Evolutionary conservation across 2,329 filamentous ascomycete species (phyloP).

Genomic region (Colletotrichum cordylinicola): DNA sequence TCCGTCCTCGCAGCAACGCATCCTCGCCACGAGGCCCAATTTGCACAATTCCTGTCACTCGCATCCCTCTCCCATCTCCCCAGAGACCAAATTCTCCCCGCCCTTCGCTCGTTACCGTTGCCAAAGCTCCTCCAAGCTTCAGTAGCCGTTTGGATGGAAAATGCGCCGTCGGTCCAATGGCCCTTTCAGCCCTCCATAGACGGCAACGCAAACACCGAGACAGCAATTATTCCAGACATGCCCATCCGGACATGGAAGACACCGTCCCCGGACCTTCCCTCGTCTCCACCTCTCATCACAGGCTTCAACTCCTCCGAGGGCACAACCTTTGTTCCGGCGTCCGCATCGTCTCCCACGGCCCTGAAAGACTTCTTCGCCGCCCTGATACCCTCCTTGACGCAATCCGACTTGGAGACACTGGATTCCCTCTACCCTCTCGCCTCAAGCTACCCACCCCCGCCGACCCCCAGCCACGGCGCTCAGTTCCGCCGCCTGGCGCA

Average conservation of each 20-base stretch:
- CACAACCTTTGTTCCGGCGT: constrained; percentile 63
- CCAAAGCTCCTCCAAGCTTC: constrained; percentile 45
- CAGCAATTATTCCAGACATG: constrained; percentile 58
- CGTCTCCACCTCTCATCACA: constrained; percentile 64
- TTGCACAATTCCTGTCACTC: constrained; percentile 58
- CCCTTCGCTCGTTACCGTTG: constrained; percentile 51
- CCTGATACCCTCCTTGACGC: constrained; percentile 63
- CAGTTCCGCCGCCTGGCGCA: constrained; percentile 65
- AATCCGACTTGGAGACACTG: constrained; percentile 58
- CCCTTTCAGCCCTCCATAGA: constrained; percentile 76
- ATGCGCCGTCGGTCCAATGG: constrained; percentile 55
- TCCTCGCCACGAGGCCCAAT: constrained; percentile 61
- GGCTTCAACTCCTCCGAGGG: constrained; percentile 77
- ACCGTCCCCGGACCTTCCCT: constrained; percentile 50
- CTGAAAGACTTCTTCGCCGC: constrained; percentile 61
- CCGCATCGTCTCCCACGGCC: constrained; percentile 44
- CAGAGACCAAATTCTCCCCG: constrained; percentile 54
- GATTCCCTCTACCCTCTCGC: constrained; percentile 64
- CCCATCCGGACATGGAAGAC: constrained; percentile 65
- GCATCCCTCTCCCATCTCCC: constrained; percentile 53
- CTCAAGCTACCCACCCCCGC: constrained; percentile 23
- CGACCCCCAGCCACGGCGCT: constrained; percentile 41
- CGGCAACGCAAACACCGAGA: constrained; percentile 38
- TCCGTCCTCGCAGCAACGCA: constrained; percentile 60
- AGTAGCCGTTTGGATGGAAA: constrained; percentile 46